Base-by-base conservation (phyloP, 1,284 basidiomycete species). In the Somion occarium region DNA sequence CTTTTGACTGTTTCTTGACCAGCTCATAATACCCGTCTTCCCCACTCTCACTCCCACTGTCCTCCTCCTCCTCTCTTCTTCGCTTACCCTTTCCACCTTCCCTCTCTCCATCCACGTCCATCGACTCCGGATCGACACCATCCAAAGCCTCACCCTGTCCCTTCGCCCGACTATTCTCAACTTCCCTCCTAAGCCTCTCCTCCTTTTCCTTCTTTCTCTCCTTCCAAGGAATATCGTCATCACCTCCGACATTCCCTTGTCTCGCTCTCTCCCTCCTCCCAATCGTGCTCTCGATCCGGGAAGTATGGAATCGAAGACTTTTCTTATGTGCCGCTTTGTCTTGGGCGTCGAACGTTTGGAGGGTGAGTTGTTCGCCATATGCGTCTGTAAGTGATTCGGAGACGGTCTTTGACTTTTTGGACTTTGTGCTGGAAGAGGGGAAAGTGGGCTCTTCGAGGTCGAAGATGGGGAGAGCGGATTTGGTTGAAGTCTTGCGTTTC, bases 161-260 rank as follows among this genome's bases (percentile, higher is more conserved):
- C 13, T 22, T 19, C 23, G 18, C 15, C 24, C 68, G 69, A 51
- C 67, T 66, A 59, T 71, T 76, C 55, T 68, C 72, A 38, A 70
- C 66, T 26, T 73, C 72, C 62, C 82, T 80, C 52, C 70, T 74
- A 44, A 75, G 62, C 52, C 77, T 73, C 38, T 69, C 68, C 52
- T 84, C 80, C 64, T 76, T 75, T 56, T 80, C 78, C 65, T 77
- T 83, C 69, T 73, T 75, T 41, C 85, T 73, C 58, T 88, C 85
- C 38, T 78, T 76, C 61, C 92, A 90, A 20, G 91, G 91, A 50
- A 93, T 75, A 64, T 98, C 95, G 61, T 96, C 93, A 66, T 98
- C 94, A 22, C 91, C 91, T 44, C 88, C 85, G 34, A 79, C 61
- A 34, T 7, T 15, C 65, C 70, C 72, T 64, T 55, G 43, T 55